These are phyloP conservation scores for Capsicum baccatum DNA, from an alignment of 257 asterid genomes.

Conservation along the genomic window DNA sequence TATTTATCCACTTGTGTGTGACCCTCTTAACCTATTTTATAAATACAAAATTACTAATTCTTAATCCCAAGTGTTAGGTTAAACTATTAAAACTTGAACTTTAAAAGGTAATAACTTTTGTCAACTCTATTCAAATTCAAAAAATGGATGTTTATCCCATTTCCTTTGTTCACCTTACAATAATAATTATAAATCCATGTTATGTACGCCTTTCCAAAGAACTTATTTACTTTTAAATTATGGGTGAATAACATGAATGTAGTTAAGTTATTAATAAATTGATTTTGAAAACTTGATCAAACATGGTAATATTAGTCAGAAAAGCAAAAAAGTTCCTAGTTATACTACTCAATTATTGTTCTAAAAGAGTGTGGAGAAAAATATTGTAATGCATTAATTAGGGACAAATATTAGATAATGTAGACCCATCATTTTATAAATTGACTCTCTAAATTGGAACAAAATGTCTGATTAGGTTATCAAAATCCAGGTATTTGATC, in stretches of 20 bases:
- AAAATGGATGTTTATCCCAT: no score
- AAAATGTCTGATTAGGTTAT: not conserved
- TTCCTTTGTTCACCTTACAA: no score
- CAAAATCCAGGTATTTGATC: constrained; percentile 1
- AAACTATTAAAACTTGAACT: no score
- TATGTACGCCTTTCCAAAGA: no score
- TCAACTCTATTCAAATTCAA: no score
- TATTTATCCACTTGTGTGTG: no score
- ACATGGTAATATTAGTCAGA: not conserved
- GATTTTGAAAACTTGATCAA: not conserved
- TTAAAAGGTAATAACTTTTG: no score
- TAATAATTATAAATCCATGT: no score
- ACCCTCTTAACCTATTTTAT: no score
- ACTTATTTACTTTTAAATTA: not conserved
- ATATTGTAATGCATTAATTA: not conserved
- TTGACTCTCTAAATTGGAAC: not conserved
- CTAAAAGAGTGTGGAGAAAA: not conserved
- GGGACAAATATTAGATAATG: not conserved
- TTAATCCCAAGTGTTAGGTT: no score
- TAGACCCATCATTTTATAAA: not conserved
- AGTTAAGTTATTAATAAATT: not conserved
- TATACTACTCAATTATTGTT: not conserved
- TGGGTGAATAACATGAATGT: not conserved
- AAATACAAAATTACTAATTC: no score
- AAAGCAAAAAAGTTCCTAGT: not conserved